These are phyloP conservation scores for Corymbia maculata DNA, from an alignment of 345 rosid genomes.

Conservation along the genomic window DNA sequence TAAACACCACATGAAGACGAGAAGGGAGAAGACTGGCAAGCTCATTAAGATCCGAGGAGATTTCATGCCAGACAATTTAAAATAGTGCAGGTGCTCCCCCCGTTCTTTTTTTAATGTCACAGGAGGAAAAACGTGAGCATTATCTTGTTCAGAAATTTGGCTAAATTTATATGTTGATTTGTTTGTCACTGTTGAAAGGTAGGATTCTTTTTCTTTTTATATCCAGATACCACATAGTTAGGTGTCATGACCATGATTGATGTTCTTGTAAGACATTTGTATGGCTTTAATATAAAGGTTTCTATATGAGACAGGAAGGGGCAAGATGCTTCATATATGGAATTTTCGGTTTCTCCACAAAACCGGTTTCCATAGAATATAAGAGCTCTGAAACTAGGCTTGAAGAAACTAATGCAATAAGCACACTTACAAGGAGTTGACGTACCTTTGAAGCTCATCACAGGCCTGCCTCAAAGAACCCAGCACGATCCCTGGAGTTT, in stretches of 20 bases:
- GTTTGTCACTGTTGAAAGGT: neutral
- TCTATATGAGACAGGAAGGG: neutral
- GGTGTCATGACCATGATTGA: neutral
- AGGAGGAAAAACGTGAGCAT: neutral
- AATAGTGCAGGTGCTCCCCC: neutral
- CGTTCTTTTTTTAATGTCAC: neutral
- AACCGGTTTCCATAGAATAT: neutral
- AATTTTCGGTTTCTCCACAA: neutral
- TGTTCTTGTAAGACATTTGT: neutral
- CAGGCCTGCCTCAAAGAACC: slow-evolving; percentile 82
- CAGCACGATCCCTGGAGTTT: slow-evolving; percentile 48
- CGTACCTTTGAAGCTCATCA: slow-evolving; percentile 78
- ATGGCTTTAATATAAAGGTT: neutral
- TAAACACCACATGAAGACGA: neutral
- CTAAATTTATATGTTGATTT: neutral
- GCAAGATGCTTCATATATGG: neutral
- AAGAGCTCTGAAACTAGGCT: neutral
- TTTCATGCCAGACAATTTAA: neutral
- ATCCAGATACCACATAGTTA: neutral
- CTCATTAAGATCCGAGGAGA: neutral
- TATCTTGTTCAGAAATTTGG: neutral
- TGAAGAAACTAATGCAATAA: neutral
- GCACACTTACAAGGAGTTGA: neutral
- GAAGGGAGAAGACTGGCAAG: neutral
- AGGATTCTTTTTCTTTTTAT: neutral